phyloP scores from a whole-genome alignment of 2,329 filamentous ascomycete species.

The Claviceps pusilla region DNA sequence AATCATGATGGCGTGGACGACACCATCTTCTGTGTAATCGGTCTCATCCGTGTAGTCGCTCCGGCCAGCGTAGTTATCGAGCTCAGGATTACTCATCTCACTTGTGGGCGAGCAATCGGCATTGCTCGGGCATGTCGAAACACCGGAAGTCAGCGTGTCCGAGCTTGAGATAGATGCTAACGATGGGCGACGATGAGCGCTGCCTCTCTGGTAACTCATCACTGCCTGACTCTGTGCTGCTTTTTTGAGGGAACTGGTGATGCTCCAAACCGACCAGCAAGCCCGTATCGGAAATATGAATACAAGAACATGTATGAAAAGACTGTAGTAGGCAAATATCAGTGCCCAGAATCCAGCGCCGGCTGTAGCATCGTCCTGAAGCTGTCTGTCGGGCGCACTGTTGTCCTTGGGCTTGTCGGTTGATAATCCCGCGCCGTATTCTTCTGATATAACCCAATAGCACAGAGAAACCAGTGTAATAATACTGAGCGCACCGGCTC shows the following conservation, averaged over 20 bases:
- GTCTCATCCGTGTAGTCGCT: slow-evolving; percentile 10
- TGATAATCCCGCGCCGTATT: slow-evolving; percentile 28
- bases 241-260: slow-evolving; percentile 36
- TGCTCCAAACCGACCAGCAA: slow-evolving; percentile 44
- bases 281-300: slow-evolving; percentile 48
- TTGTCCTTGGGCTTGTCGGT: slow-evolving; percentile 28
- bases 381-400: slow-evolving; percentile 18
- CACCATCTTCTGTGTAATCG: slow-evolving; percentile 23
- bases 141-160: slow-evolving; percentile 38
- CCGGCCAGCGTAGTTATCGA: slow-evolving; percentile 30
- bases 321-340: slow-evolving; percentile 48
- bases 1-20: slow-evolving; percentile 53
- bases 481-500: slow-evolving; percentile 41
- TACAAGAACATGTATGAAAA: slow-evolving; percentile 50
- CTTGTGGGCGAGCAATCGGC: slow-evolving; percentile 32
- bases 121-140: slow-evolving; percentile 28
- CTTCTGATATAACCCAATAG: slow-evolving; percentile 40
- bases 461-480: slow-evolving; percentile 31
- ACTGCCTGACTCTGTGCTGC: slow-evolving; percentile 29
- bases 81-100: slow-evolving; percentile 36
- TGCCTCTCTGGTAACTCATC: slow-evolving; percentile 29
- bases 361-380: slow-evolving; percentile 16
- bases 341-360: slow-evolving; percentile 36
- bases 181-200: slow-evolving; percentile 34
- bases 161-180: slow-evolving; percentile 41